Evolutionary conservation across 495 filamentous ascomycete species (phyloP).

Genomic region (Aspergillus leporis): DNA sequence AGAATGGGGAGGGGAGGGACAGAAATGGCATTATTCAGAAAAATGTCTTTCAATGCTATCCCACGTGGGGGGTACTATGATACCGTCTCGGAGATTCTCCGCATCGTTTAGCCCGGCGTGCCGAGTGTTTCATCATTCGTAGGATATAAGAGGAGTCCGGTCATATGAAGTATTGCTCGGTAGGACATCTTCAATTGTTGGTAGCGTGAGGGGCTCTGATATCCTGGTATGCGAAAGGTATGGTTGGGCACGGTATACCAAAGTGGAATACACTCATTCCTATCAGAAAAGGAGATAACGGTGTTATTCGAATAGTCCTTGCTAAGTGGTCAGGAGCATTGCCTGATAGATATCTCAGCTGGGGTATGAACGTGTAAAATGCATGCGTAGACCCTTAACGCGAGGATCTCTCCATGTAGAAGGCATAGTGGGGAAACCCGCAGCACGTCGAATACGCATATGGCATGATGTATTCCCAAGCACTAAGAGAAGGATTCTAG

Average conservation of each 20-base stretch:
- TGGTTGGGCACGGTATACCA: background rate
- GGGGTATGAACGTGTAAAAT: background rate
- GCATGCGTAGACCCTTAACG: background rate
- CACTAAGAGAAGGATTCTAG: background rate
- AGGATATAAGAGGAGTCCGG: background rate
- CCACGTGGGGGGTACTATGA: background rate
- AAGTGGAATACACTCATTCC: too few species aligned
- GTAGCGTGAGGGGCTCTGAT: background rate
- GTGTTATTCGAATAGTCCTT: background rate
- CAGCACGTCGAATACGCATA: background rate
- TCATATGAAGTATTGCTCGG: background rate
- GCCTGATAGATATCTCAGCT: background rate
- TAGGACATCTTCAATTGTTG: background rate
- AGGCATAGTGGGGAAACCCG: background rate
- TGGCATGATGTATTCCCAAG: too few species aligned
- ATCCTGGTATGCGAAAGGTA: background rate
- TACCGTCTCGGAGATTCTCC: background rate
- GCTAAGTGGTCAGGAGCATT: background rate
- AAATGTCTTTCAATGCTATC: background rate
- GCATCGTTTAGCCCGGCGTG: background rate
- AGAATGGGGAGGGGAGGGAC: background rate
- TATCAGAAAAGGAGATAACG: too few species aligned
- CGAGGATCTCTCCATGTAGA: background rate
- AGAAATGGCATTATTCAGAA: background rate
- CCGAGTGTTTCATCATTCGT: background rate